Conservation (phyloP, 2,329 filamentous ascomycete species). For the Hawksworthiomyces lignivorus region DNA sequence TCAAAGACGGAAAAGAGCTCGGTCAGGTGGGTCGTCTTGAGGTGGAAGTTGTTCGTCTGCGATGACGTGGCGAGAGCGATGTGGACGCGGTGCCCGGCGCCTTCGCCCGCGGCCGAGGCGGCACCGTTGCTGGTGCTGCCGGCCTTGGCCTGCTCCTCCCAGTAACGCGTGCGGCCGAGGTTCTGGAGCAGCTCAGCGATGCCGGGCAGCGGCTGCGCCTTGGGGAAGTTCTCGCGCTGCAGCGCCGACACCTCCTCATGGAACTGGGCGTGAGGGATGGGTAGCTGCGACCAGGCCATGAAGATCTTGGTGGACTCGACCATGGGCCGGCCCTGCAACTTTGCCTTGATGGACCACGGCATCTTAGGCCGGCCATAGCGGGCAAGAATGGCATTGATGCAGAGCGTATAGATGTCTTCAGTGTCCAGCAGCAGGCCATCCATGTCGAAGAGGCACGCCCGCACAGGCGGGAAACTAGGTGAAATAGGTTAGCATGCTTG, state of each 20-base stretch:
- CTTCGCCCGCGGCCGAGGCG: conserved; percentile 8
- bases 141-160: conserved; percentile 28
- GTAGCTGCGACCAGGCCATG: conserved; percentile 77
- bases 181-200: conserved; percentile 59
- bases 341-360: conserved; percentile 93
- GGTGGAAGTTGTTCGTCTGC: conserved; percentile 59
- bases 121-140: too few relatives aligned
- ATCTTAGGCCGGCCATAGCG: conserved; percentile 65
- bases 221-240: conserved; percentile 66
- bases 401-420: conserved; percentile 79
- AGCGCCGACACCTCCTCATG: conserved; percentile 48
- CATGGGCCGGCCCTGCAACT: conserved; percentile 57
- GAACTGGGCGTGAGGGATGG: conserved; percentile 66
- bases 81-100: conserved; percentile 43
- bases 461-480: conserved; percentile 61
- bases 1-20: conserved; percentile 61
- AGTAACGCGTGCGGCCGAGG: conserved; percentile 47
- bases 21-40: conserved; percentile 62
- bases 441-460: conserved; percentile 97
- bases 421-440: conserved; percentile 92
- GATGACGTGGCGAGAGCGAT: conserved; percentile 83
- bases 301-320: conserved; percentile 47
- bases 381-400: conserved; percentile 73
- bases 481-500: background rate
- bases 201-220: conserved; percentile 70